Evolutionary conservation across 345 rosid genomes (phyloP).

Genomic region (Syzygium grande): DNA sequence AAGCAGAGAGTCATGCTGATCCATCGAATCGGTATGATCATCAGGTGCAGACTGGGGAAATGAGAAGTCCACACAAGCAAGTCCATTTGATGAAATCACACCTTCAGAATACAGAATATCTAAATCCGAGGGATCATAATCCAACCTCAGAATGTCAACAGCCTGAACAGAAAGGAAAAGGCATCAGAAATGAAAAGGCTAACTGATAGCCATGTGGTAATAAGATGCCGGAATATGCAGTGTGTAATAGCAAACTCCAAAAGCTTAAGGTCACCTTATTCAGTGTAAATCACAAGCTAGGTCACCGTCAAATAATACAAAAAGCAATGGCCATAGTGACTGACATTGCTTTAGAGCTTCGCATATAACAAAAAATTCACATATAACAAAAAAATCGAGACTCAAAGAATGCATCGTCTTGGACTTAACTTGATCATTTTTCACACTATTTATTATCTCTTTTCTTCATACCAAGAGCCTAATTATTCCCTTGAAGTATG

Average conservation of each 20-base stretch:
- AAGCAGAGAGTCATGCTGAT: conserved; percentile 64
- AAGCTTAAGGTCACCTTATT: neutral
- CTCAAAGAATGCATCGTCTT: neutral
- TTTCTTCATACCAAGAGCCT: neutral
- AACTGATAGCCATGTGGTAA: neutral
- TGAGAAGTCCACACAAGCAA: conserved; percentile 81
- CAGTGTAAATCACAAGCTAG: neutral
- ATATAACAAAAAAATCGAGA: neutral
- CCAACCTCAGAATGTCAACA: conserved; percentile 60
- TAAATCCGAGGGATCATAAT: conserved; percentile 90
- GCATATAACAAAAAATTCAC: neutral
- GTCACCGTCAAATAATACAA: neutral
- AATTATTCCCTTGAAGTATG: neutral
- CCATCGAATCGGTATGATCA: conserved; percentile 31
- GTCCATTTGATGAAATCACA: conserved; percentile 92
- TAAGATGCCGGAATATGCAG: neutral
- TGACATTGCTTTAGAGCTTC: neutral
- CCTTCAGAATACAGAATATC: conserved; percentile 96
- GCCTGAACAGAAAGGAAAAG: conserved; percentile 35
- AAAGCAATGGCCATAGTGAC: neutral
- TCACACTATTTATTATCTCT: neutral
- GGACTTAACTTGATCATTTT: neutral
- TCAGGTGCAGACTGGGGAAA: conserved; percentile 61
- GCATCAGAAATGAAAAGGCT: neutral
- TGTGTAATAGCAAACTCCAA: neutral